A percentile compares a stretch with the other conserved stretches of the same genome.
Evolutionary conservation across 2,329 filamentous ascomycete species (phyloP).

Genomic region (Colletotrichum ledebouriae): DNA sequence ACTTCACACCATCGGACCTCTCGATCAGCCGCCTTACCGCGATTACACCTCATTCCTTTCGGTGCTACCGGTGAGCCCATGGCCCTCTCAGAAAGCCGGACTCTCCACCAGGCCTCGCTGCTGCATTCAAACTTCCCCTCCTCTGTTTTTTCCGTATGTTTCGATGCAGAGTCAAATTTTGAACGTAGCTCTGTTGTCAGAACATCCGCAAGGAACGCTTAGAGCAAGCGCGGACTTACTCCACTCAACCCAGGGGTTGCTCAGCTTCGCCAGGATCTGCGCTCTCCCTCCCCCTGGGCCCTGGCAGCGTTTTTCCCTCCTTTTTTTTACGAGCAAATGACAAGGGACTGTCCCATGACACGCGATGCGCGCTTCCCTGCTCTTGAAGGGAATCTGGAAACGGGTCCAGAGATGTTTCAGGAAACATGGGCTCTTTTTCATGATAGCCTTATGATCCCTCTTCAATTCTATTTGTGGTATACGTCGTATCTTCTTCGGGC

Average conservation of each 20-base stretch:
- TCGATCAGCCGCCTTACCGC: constrained; percentile 34
- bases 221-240: constrained; percentile 18
- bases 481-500: background rate
- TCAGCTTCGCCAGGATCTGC: constrained; percentile 31
- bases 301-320: constrained; percentile 6
- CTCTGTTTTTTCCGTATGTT: background rate
- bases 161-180: constrained; percentile 13
- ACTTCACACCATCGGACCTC: background rate
- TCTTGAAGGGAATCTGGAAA: background rate
- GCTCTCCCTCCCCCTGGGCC: constrained; percentile 12
- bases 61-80: constrained; percentile 4
- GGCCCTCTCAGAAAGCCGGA: background rate
- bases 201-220: constrained; percentile 12
- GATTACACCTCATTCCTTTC: constrained; percentile 3
- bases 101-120: background rate
- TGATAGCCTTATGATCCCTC: constrained; percentile 4
- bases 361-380: constrained; percentile 15
- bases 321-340: constrained; percentile 7
- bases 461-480: background rate
- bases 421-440: background rate
- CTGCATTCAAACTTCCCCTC: background rate
- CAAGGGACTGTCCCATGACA: constrained; percentile 24
- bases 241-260: constrained; percentile 10
- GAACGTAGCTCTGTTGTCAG: constrained; percentile 12
- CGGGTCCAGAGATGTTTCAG: constrained; percentile 5